Evolutionary conservation across 306 rosid species (phyloP).

Genomic region (Comarum palustre): DNA sequence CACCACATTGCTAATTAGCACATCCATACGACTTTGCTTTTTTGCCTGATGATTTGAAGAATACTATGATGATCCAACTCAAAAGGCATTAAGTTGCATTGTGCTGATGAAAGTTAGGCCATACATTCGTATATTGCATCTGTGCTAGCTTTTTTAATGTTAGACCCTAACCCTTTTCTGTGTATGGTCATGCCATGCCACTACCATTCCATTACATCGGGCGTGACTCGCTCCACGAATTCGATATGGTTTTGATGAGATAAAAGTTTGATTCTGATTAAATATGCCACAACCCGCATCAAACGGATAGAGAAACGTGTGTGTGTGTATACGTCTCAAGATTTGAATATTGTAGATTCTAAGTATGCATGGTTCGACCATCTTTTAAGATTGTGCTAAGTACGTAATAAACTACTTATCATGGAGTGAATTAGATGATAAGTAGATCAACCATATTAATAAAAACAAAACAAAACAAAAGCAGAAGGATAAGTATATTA

Average conservation of each 20-base stretch:
- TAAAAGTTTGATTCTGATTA: too few species aligned
- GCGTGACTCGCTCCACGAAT: background rate
- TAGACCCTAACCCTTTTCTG: background rate
- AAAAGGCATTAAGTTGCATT: background rate
- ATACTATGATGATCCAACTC: background rate
- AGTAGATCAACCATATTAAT: background rate
- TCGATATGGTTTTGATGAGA: background rate
- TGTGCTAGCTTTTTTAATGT: background rate
- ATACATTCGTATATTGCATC: background rate
- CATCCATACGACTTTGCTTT: background rate
- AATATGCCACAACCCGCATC: background rate
- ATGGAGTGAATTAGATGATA: background rate
- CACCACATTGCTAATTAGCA: background rate
- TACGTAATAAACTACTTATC: background rate
- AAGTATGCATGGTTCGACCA: background rate
- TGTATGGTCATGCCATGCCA: background rate
- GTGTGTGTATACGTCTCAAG: background rate
- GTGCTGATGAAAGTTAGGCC: background rate
- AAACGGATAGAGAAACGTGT: background rate
- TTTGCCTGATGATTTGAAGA: constrained; percentile 2
- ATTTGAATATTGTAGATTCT: background rate
- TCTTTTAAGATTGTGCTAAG: background rate
- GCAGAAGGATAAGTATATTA: background rate
- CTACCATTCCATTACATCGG: background rate
- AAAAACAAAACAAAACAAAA: background rate